Evolutionary conservation across 2,329 filamentous ascomycete species (phyloP).

Genomic region (Xylariaceae sp.): DNA sequence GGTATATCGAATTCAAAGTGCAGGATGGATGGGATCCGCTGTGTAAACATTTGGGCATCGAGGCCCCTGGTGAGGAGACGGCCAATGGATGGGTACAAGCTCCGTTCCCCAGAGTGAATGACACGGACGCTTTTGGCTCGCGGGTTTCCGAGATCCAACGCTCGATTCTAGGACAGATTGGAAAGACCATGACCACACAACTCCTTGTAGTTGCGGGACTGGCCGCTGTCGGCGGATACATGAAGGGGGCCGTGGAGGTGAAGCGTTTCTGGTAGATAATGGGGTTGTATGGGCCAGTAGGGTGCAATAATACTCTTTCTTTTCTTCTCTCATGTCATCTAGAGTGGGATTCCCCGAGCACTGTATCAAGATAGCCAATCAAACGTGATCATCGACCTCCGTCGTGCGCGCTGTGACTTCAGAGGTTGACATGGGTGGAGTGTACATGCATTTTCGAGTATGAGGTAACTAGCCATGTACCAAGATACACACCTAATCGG

Average conservation of each 20-base stretch:
- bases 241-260: not conserved
- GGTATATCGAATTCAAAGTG: constrained; percentile 11
- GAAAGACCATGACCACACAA: constrained; percentile 4
- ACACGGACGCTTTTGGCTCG: constrained; percentile 9
- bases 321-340: too few species aligned
- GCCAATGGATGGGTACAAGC: constrained; percentile 5
- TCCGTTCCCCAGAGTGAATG: constrained; percentile 11
- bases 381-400: too few species aligned
- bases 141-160: constrained; percentile 7
- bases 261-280: constrained; percentile 1
- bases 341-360: too few species aligned
- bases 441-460: too few species aligned
- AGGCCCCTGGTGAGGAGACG: constrained; percentile 4
- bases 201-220: constrained; percentile 2
- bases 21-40: constrained; percentile 13
- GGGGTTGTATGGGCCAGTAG: too few species aligned
- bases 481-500: too few species aligned
- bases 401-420: too few species aligned
- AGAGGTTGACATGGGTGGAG: too few species aligned
- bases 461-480: too few species aligned
- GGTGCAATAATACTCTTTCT: too few species aligned
- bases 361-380: too few species aligned
- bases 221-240: not conserved
- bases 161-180: constrained; percentile 4
- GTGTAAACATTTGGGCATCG: constrained; percentile 7